These are phyloP conservation scores for Nannochloropsis oceanica DNA, from an alignment of 108 stramenopile species.

Conservation along the genomic window DNA sequence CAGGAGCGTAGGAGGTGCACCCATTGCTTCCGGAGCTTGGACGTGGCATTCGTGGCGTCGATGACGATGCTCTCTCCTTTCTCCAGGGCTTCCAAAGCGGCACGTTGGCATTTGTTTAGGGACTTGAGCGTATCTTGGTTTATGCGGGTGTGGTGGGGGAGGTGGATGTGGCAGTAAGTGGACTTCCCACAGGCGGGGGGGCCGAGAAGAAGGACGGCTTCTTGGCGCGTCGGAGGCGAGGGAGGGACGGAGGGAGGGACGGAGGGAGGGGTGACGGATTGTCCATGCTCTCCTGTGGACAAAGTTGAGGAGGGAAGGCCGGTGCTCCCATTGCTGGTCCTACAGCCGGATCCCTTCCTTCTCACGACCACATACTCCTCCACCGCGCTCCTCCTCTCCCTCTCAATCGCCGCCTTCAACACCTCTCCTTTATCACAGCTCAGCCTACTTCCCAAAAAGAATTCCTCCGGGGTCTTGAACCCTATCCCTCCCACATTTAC, in stretches of 20 bases:
- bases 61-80: not conserved
- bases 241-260: not conserved
- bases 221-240: not conserved
- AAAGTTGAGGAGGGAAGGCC: not conserved
- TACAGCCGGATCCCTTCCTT: too few species aligned
- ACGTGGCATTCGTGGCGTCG: slow-evolving; percentile 9
- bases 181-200: slow-evolving; percentile 3
- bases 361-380: too few species aligned
- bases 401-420: too few species aligned
- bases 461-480: slow-evolving; percentile 17
- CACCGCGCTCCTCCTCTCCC: too few species aligned
- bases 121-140: slow-evolving; percentile 14
- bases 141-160: slow-evolving; percentile 1
- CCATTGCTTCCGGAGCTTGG: not conserved
- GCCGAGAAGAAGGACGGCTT: slow-evolving; percentile 3
- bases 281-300: not conserved
- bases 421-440: too few species aligned
- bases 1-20: not conserved
- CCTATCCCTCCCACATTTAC: not conserved
- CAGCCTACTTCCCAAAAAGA: not conserved
- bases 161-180: not conserved
- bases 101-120: not conserved
- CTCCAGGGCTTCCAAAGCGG: not conserved
- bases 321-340: not conserved
- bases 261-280: not conserved